Percentiles rank a stretch among this genome's conserved stretches.
Conservation (phyloP, 805 yeast species). For the Candida insectorum region DNA sequence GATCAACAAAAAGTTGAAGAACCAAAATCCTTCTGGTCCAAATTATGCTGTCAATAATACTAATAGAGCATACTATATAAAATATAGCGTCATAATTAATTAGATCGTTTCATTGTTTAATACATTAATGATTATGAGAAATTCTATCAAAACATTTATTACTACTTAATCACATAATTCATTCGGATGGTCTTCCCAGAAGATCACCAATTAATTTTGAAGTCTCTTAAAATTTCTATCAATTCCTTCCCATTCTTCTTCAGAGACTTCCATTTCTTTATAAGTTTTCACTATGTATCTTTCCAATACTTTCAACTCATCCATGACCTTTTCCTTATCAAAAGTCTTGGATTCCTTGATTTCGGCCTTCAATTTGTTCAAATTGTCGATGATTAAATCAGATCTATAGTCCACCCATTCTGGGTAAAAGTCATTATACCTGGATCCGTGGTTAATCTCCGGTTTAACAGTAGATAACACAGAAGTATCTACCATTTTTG, state of each 20-base stretch:
- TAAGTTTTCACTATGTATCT: conserved; percentile 21
- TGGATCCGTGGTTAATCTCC: conserved; percentile 33
- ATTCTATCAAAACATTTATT: too few relatives aligned
- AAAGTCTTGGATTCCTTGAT: conserved; percentile 15
- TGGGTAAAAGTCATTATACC: conserved; percentile 33
- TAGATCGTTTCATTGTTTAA: too few relatives aligned
- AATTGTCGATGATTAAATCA: conserved; percentile 22
- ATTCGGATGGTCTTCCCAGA: too few relatives aligned
- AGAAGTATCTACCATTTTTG: conserved; percentile 25
- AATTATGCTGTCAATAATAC: conserved; percentile 42
- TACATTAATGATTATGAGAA: not conserved
- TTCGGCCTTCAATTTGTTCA: conserved; percentile 17
- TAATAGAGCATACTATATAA: too few relatives aligned
- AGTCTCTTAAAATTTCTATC: too few relatives aligned
- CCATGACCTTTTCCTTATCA: conserved; percentile 21
- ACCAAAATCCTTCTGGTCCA: conserved; percentile 39
- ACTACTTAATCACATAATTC: too few relatives aligned
- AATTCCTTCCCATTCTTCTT: conserved; percentile 1
- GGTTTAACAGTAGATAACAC: conserved; percentile 37
- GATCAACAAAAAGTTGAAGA: conserved; percentile 41
- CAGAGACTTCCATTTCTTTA: conserved; percentile 23
- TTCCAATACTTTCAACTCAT: conserved; percentile 19
- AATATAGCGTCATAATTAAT: too few relatives aligned
- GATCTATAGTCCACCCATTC: conserved; percentile 34
- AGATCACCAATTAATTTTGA: too few relatives aligned